Percentiles rank a stretch among this genome's conserved stretches.
phyloP scores from a whole-genome alignment of 805 yeast genomes.

The Zygotorulaspora florentina region DNA sequence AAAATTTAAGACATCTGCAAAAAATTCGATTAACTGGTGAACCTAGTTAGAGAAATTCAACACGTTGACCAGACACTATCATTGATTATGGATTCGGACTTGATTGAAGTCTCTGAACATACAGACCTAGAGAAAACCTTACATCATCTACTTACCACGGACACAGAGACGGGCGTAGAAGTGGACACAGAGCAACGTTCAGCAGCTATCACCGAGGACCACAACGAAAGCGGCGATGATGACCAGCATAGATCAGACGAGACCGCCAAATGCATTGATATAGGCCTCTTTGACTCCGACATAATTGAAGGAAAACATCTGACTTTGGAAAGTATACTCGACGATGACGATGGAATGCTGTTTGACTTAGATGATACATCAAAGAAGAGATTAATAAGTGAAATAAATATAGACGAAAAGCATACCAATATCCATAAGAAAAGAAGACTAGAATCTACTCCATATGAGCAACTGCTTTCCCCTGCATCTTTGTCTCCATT shows the following conservation, averaged over 20 bases:
- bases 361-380: constrained; percentile 13
- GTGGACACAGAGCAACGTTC: constrained; percentile 1
- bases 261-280: not conserved
- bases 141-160: constrained; percentile 21
- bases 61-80: not conserved
- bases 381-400: constrained; percentile 4
- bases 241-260: constrained; percentile 1
- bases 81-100: not conserved
- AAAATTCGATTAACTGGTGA: not conserved
- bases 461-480: constrained; percentile 27
- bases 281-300: constrained; percentile 14
- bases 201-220: not conserved
- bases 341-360: constrained; percentile 12
- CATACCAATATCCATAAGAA: not conserved
- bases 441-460: constrained; percentile 3
- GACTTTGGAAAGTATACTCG: constrained; percentile 24
- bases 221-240: not conserved
- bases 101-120: constrained; percentile 7
- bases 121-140: constrained; percentile 20
- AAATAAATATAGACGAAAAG: constrained; percentile 1
- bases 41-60: not conserved
- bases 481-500: constrained; percentile 38
- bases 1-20: not conserved
- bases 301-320: constrained; percentile 18
- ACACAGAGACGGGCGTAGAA: constrained; percentile 1